A percentile compares a stretch with the other conserved stretches of the same genome.
phyloP scores from a whole-genome alignment of 371 early-diverging fungal genomes.

The Mortierella sp. region DNA sequence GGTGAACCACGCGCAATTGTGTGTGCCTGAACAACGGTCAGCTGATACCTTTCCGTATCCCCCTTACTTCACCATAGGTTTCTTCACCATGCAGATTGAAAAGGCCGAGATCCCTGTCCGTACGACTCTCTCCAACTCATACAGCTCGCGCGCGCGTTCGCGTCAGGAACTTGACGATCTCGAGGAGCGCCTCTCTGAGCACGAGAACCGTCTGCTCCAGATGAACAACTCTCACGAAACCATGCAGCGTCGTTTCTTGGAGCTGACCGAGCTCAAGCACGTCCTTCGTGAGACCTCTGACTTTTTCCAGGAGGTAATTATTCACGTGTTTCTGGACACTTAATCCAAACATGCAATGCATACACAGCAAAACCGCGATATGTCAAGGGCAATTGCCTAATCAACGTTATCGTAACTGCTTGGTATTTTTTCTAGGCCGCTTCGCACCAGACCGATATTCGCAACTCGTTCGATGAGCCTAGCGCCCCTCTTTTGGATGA shows the following conservation, averaged over 20 bases:
- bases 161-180: constrained; percentile 96
- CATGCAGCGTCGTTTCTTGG: constrained; percentile 87
- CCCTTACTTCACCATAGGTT: constrained; percentile 64
- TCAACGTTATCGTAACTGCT: neutral
- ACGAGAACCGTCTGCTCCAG: constrained; percentile 86
- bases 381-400: neutral
- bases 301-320: constrained; percentile 82
- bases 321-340: neutral
- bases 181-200: constrained; percentile 83
- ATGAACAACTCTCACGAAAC: constrained; percentile 91
- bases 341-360: neutral
- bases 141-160: constrained; percentile 78
- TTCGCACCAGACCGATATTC: constrained; percentile 63
- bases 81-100: constrained; percentile 85
- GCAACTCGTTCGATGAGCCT: constrained; percentile 69
- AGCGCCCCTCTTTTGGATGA: constrained; percentile 76
- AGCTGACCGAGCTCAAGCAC: constrained; percentile 91
- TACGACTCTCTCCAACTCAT: constrained; percentile 66
- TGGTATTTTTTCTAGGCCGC: constrained; percentile 60
- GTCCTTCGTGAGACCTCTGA: constrained; percentile 90
- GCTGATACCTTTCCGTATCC: neutral
- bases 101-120: constrained; percentile 83
- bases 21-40: constrained; percentile 9
- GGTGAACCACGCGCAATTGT: constrained; percentile 9
- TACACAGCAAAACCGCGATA: no score